Conservation (phyloP, 2,329 filamentous ascomycete genomes). For the Allantophomopsis lycopodina region DNA sequence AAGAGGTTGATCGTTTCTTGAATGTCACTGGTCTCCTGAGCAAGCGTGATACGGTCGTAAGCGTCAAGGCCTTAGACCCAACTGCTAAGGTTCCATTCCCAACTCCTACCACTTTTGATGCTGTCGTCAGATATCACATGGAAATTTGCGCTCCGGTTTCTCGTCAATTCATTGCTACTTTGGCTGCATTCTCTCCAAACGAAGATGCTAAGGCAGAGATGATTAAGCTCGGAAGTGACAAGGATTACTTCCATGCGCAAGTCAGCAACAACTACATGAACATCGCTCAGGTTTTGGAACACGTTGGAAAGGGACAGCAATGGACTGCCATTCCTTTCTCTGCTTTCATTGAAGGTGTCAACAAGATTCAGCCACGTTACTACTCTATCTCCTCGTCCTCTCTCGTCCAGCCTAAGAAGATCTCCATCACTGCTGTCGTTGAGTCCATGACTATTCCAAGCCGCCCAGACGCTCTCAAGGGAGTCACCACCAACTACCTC, state of each 20-base stretch:
- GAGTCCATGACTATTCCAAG: slow-evolving; percentile 71
- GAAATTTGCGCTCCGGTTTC: slow-evolving; percentile 93
- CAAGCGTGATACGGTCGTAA: slow-evolving; percentile 73
- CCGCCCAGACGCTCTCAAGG: slow-evolving; percentile 67
- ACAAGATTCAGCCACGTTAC: slow-evolving; percentile 93
- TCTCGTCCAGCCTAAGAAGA: slow-evolving; percentile 82
- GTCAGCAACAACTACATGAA: slow-evolving; percentile 74
- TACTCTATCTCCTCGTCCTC: slow-evolving; percentile 99
- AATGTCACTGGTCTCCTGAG: slow-evolving; percentile 59
- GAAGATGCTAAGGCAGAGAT: slow-evolving; percentile 80
- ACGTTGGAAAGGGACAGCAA: slow-evolving; percentile 55
- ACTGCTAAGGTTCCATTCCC: slow-evolving; percentile 98
- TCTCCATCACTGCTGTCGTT: slow-evolving; percentile 90
- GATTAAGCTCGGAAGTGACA: slow-evolving; percentile 78
- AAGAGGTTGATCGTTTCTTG: slow-evolving; percentile 83
- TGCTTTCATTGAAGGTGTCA: slow-evolving; percentile 81
- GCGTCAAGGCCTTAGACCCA: slow-evolving; percentile 80
- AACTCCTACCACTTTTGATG: slow-evolving; percentile 90
- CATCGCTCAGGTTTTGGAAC: slow-evolving; percentile 72
- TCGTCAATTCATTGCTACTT: slow-evolving; percentile 79
- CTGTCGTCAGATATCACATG: slow-evolving; percentile 87
- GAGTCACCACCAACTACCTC: slow-evolving; percentile 94
- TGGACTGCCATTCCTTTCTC: slow-evolving; percentile 89
- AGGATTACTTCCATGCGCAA: slow-evolving; percentile 87
- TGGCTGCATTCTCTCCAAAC: slow-evolving; percentile 80